Evolutionary conservation across 2,329 filamentous ascomycete species (phyloP).

Genomic region (Stemphylium lycopersici): DNA sequence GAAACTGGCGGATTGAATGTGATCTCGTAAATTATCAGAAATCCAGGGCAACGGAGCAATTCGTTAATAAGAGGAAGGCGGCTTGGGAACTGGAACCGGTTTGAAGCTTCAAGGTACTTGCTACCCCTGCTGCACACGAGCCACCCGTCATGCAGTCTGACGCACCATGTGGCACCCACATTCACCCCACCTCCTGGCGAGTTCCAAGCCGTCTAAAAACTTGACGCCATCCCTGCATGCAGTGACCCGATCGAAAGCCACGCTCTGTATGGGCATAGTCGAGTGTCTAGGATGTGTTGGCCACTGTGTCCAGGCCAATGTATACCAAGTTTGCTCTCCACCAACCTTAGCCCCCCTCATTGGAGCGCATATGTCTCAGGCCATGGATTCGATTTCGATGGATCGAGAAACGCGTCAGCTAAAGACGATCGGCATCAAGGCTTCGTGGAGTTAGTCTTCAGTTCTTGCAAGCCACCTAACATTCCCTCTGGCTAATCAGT

Average conservation of each 20-base stretch:
- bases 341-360: slow-evolving; percentile 1
- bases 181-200: slow-evolving; percentile 30
- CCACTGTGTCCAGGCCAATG: slow-evolving; percentile 4
- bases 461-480: background rate
- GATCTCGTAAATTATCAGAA: slow-evolving; percentile 22
- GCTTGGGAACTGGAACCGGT: slow-evolving; percentile 43
- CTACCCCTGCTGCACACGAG: slow-evolving; percentile 42
- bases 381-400: slow-evolving; percentile 1
- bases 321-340: slow-evolving; percentile 9
- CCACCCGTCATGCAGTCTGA: slow-evolving; percentile 47
- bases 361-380: slow-evolving; percentile 1
- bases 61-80: slow-evolving; percentile 43
- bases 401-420: slow-evolving; percentile 11
- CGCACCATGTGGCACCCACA: slow-evolving; percentile 44
- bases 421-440: slow-evolving; percentile 12
- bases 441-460: background rate
- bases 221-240: slow-evolving; percentile 38
- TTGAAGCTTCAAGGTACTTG: slow-evolving; percentile 41
- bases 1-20: slow-evolving; percentile 23
- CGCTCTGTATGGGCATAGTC: background rate
- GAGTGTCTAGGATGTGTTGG: background rate
- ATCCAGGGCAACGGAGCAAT: slow-evolving; percentile 32
- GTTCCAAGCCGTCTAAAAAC: slow-evolving; percentile 34
- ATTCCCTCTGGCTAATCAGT: background rate
- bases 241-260: slow-evolving; percentile 5